Conservation (phyloP, 116 monocot species). For the Papilionanthe hybrid region DNA sequence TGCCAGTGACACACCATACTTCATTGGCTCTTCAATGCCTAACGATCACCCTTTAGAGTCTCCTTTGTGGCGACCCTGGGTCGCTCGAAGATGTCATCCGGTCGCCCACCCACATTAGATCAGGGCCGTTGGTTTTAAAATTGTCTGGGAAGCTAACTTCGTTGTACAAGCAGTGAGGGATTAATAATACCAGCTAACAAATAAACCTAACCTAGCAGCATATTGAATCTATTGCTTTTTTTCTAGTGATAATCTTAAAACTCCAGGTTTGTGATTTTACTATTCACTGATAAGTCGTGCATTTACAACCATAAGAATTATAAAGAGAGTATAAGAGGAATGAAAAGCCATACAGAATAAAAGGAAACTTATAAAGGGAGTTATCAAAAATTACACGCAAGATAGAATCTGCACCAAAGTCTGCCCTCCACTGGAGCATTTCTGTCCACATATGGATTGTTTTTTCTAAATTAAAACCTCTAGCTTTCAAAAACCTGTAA, state of each 20-base stretch:
- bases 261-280: neutral
- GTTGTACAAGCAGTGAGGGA: too few relatives aligned
- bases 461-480: slow-evolving; percentile 67
- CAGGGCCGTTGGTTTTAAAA: too few relatives aligned
- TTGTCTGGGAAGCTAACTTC: too few relatives aligned
- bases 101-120: too few relatives aligned
- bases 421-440: slow-evolving; percentile 81
- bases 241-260: neutral
- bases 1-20: too few relatives aligned
- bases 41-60: too few relatives aligned
- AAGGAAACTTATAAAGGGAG: too few relatives aligned
- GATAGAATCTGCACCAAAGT: slow-evolving; percentile 70
- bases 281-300: neutral
- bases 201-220: too few relatives aligned
- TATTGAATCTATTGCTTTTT: neutral
- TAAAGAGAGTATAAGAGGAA: neutral
- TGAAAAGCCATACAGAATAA: neutral
- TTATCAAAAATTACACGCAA: slow-evolving; percentile 38
- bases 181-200: too few relatives aligned
- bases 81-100: too few relatives aligned
- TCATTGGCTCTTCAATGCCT: too few relatives aligned
- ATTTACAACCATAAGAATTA: neutral
- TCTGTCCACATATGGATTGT: slow-evolving; percentile 79
- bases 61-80: too few relatives aligned
- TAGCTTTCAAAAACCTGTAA: slow-evolving; percentile 73